Evolutionary conservation across 345 rosid genomes (phyloP), one percentile per base, ranked within the genome.

Genomic region (Gossypium stocksii): DNA sequence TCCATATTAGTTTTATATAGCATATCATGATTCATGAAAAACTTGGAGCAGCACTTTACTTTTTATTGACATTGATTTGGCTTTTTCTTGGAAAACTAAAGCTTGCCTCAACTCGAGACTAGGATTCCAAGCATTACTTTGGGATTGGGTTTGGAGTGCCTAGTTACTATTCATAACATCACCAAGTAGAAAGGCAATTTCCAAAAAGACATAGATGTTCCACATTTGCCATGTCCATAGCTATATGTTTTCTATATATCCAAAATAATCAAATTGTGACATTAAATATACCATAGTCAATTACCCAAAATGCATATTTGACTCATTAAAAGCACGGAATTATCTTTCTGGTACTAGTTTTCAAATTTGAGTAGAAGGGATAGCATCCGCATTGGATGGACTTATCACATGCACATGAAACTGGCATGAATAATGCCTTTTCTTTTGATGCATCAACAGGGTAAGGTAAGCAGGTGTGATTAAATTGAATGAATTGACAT

Each of bases 261-360:
- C 69, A 65, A 43, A 41, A 64, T 19, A 64, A 65, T 20, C 67
- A 63, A 34, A 65, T 44, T 44, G 17, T 12, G 48, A 65, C 70
- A 13, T 43, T 43, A 38, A 25, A 17, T 1, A 38, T 38, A 9
- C 70, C 16, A 43, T 16, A 20, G 9, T 43, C 4, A 2, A 22
- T 14, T 22, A 22, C 71, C 71, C 54, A 13, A 45, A 22, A 23
- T 22, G 10, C 46, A 41, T 66, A 45, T 48, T 67, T 23, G 41
- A 46, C 43, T 46, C n/a, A 48, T 14, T 41, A 67, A 13, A 67
- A 46, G 71, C 70, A 66, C 2, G 38, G 22, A 19, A 38, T 70
- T 27, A 16, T 52, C 49, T 71, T 70, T 27, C 23, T 17, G 15
- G 44, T 17, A 56, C 12, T 56, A 48, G 19, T 53, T 52, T 57